Evolutionary conservation across 139 green algal species (phyloP).

Genomic region (Picochlorum costavermella): DNA sequence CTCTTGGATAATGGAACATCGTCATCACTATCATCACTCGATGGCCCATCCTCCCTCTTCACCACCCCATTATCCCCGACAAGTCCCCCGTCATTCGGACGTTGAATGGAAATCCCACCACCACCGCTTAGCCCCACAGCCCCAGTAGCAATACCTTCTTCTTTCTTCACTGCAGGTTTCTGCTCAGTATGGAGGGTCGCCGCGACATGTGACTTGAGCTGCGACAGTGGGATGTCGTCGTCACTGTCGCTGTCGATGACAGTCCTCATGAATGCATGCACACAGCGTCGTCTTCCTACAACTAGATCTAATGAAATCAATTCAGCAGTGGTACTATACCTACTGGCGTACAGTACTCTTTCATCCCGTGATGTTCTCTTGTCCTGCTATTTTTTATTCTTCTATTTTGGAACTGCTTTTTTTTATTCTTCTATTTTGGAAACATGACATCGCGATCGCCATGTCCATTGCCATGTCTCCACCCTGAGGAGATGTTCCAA

Average conservation of each 20-base stretch:
- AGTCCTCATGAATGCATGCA: background rate
- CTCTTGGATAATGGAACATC: conserved; percentile 28
- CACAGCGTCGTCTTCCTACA: no score
- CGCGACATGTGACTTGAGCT: background rate
- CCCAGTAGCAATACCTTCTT: background rate
- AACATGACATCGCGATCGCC: no score
- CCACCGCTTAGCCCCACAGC: background rate
- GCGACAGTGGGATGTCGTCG: conserved; percentile 34
- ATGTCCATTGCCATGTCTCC: no score
- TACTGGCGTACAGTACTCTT: no score
- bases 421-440: no score
- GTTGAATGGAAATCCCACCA: background rate
- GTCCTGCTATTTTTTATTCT: no score
- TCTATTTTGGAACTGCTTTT: no score
- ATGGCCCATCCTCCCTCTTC: conserved; percentile 9
- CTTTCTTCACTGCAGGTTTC: background rate
- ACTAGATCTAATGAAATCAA: no score
- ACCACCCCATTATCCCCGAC: background rate
- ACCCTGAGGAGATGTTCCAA: no score
- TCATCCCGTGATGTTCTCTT: no score
- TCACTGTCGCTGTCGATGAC: conserved; percentile 24
- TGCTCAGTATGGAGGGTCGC: conserved; percentile 1
- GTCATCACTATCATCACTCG: conserved; percentile 30
- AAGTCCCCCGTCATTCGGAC: conserved; percentile 18
- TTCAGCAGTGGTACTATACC: no score